phyloP scores from a whole-genome alignment of 441 rosid genomes.

The Iberis amara region DNA sequence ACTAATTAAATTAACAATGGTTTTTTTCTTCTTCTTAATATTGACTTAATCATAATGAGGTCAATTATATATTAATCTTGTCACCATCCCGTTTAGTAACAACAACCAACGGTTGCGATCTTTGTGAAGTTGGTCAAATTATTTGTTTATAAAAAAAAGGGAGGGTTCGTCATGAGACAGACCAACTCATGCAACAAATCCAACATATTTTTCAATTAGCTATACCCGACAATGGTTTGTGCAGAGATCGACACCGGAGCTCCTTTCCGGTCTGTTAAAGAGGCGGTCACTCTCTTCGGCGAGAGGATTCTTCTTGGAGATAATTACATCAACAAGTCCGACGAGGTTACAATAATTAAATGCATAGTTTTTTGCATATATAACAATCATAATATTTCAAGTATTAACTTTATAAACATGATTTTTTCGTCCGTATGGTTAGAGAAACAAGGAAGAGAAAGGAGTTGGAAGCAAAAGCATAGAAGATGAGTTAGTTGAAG shows the following conservation, averaged over 20 bases:
- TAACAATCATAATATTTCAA: neutral
- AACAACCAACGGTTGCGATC: conserved; percentile 22
- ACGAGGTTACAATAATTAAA: conserved; percentile 36
- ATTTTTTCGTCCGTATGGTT: neutral
- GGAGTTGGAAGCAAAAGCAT: conserved; percentile 31
- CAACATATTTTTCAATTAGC: neutral
- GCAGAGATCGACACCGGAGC: conserved; percentile 58
- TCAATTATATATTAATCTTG: conserved; percentile 17
- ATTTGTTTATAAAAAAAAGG: conserved; percentile 25
- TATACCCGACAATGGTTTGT: conserved; percentile 31
- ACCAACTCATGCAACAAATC: conserved; percentile 19
- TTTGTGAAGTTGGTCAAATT: neutral
- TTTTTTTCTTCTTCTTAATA: too few relatives aligned
- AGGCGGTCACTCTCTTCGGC: conserved; percentile 51
- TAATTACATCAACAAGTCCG: conserved; percentile 49
- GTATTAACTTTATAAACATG: conserved; percentile 5
- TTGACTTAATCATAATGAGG: conserved; percentile 4
- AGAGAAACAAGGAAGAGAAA: conserved; percentile 34
- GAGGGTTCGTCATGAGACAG: conserved; percentile 16
- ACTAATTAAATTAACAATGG: neutral
- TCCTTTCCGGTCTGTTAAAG: conserved; percentile 62
- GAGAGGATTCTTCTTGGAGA: conserved; percentile 55
- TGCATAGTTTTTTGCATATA: too few relatives aligned
- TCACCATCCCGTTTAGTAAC: conserved; percentile 28
- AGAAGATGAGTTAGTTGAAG: conserved; percentile 51